phyloP scores from a whole-genome alignment of 441 rosid species.

The Adansonia madagascariensis region DNA sequence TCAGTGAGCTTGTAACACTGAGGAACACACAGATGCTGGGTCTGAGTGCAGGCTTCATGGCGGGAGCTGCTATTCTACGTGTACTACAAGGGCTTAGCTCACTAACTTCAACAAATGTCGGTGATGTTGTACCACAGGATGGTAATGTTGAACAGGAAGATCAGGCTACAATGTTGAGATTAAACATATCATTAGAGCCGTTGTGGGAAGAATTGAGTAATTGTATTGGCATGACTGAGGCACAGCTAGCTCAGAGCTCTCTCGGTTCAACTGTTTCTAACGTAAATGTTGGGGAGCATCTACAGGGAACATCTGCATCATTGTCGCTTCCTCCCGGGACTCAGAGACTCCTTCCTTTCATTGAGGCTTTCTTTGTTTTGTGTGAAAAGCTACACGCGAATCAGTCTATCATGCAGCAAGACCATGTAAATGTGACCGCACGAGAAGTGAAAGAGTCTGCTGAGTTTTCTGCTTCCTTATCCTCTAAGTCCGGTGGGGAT shows the following conservation, averaged over 20 bases:
- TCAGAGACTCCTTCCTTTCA: conserved; percentile 88
- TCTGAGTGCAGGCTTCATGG: conserved; percentile 89
- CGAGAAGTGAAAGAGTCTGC: conserved; percentile 85
- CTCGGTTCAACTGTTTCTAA: conserved; percentile 44
- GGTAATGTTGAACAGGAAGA: conserved; percentile 67
- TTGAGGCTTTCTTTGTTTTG: conserved; percentile 96
- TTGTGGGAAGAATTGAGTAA: conserved; percentile 93
- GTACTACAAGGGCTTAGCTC: conserved; percentile 88
- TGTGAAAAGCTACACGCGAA: conserved; percentile 87
- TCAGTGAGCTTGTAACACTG: conserved; percentile 74
- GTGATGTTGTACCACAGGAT: conserved; percentile 43
- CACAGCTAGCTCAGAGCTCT: conserved; percentile 74
- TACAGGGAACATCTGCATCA: conserved; percentile 57
- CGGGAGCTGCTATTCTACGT: conserved; percentile 88
- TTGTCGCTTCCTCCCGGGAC: conserved; percentile 91
- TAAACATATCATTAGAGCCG: conserved; percentile 79
- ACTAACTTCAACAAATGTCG: conserved; percentile 50
- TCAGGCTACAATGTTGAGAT: conserved; percentile 72
- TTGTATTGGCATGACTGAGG: conserved; percentile 86
- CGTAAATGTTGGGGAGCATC: conserved; percentile 61
- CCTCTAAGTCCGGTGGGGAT: conserved; percentile 47
- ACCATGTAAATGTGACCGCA: conserved; percentile 66
- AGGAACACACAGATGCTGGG: conserved; percentile 82
- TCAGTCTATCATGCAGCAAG: conserved; percentile 61
- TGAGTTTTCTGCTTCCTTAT: conserved; percentile 49